A percentile compares a stretch with the other conserved stretches of the same genome.
Evolutionary conservation across 2,329 filamentous ascomycete genomes (phyloP).

Genomic region (Alternaria burnsii): DNA sequence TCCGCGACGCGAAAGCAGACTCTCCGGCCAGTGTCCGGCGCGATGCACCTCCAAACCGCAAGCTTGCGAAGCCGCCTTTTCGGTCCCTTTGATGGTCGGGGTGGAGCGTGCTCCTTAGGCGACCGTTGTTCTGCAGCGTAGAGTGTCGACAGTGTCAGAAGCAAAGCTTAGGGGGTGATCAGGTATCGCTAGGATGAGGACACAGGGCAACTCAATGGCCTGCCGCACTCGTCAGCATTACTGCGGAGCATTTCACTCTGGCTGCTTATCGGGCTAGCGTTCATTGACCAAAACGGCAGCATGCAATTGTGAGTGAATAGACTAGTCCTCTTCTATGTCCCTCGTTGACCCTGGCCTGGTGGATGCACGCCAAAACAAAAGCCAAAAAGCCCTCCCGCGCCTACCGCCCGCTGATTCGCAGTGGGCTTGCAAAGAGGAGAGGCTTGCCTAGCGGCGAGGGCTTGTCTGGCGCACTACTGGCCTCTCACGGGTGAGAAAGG

Average conservation of each 20-base stretch:
- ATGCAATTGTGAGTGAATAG: conserved; percentile 33
- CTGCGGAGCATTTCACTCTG: conserved; percentile 27
- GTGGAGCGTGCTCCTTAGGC: conserved; percentile 11
- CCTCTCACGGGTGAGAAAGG: conserved; percentile 24
- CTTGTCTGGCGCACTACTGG: conserved; percentile 24
- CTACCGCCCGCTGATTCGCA: conserved; percentile 38
- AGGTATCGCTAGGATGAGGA: conserved; percentile 14
- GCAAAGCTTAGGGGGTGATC: conserved; percentile 7
- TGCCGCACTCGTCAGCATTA: conserved; percentile 30
- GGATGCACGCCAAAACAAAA: conserved; percentile 40
- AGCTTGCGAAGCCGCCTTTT: conserved; percentile 18
- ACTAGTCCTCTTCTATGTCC: conserved; percentile 23
- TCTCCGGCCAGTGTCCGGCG: conserved; percentile 29
- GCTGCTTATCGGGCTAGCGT: conserved; percentile 27
- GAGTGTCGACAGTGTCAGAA: conserved; percentile 11
- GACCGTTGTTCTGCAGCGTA: conserved; percentile 18
- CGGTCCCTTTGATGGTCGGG: conserved; percentile 19
- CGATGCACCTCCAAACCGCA: conserved; percentile 16
- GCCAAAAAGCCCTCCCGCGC: conserved; percentile 38
- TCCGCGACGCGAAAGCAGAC: conserved; percentile 20
- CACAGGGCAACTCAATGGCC: conserved; percentile 19
- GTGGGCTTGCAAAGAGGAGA: conserved; percentile 28
- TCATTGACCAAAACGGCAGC: conserved; percentile 30
- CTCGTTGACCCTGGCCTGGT: conserved; percentile 20
- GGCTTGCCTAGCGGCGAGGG: conserved; percentile 25